phyloP scores from a whole-genome alignment of 2,329 filamentous ascomycete species.

The Claviceps quebecensis region DNA sequence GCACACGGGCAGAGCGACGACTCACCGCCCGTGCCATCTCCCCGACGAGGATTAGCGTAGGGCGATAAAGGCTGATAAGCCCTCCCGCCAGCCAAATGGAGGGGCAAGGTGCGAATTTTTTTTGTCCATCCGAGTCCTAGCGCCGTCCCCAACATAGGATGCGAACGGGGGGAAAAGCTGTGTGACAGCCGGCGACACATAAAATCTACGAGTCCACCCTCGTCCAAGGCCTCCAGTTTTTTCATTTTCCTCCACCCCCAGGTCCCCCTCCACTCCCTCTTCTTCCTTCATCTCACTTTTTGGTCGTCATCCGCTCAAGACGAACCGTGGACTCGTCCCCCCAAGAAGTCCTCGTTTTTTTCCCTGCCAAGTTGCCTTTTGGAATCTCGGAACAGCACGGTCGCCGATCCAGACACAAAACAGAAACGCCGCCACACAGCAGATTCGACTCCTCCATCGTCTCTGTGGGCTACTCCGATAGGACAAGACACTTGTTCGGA shows the following conservation, averaged over 20 bases:
- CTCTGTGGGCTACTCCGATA: slow-evolving; percentile 16
- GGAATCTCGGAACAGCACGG: slow-evolving; percentile 20
- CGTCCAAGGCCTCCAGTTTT: slow-evolving; percentile 2
- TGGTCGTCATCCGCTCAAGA: slow-evolving; percentile 30
- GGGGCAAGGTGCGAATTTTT: slow-evolving; percentile 12
- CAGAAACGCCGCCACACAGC: slow-evolving; percentile 24
- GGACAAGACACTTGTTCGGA: slow-evolving; percentile 1
- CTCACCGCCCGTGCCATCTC: slow-evolving; percentile 10
- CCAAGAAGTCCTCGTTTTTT: slow-evolving; percentile 12
- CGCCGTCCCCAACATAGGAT: slow-evolving; percentile 1
- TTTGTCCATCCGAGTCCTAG: slow-evolving; percentile 6
- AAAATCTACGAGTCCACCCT: slow-evolving; percentile 8
- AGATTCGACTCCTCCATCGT: slow-evolving; percentile 33
- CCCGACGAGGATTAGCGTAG: slow-evolving; percentile 8
- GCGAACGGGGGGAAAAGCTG: slow-evolving; percentile 7
- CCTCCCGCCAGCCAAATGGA: slow-evolving; percentile 8
- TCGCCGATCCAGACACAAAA: slow-evolving; percentile 16
- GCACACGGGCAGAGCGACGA: slow-evolving; percentile 1
- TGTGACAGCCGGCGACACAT: slow-evolving; percentile 8
- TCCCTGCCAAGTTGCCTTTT: slow-evolving; percentile 18
- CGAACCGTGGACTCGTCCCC: slow-evolving; percentile 23
- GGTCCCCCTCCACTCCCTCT: slow-evolving; percentile 3
- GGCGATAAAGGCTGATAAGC: slow-evolving; percentile 14
- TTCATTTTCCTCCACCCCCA: slow-evolving; percentile 3
- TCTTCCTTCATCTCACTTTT: slow-evolving; percentile 19